phyloP scores from a whole-genome alignment of 2,329 filamentous ascomycete genomes.

The Fusarium dlaminii region DNA sequence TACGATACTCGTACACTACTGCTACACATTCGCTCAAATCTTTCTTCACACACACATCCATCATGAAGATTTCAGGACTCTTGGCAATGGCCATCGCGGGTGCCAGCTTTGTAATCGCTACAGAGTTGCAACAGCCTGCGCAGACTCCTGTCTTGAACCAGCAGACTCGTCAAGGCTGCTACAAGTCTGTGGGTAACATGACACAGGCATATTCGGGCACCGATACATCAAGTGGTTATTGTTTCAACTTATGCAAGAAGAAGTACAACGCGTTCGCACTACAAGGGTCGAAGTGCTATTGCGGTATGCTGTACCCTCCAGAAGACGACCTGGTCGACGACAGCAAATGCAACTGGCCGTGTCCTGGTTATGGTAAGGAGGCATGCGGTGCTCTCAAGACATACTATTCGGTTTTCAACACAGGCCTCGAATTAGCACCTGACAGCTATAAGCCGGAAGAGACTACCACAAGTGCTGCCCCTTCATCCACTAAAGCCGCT shows the following conservation, averaged over 20 bases:
- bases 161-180: background rate
- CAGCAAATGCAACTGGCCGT: slow-evolving; percentile 70
- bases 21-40: background rate
- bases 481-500: slow-evolving; percentile 41
- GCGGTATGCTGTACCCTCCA: background rate
- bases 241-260: background rate
- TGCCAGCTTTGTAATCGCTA: background rate
- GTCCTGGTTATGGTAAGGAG: slow-evolving; percentile 69
- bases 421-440: slow-evolving; percentile 55
- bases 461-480: slow-evolving; percentile 25
- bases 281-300: background rate
- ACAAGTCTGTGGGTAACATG: background rate
- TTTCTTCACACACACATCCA: background rate
- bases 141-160: background rate
- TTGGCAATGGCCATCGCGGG: background rate
- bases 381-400: slow-evolving; percentile 62
- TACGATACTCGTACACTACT: background rate
- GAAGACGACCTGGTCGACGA: slow-evolving; percentile 56
- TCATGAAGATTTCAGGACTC: background rate
- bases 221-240: background rate
- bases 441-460: slow-evolving; percentile 16
- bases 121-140: background rate
- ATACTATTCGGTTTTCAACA: slow-evolving; percentile 61
- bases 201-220: background rate
- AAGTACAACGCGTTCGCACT: background rate